Base-by-base conservation (phyloP, 306 rosid genomes). In the Herpetospermum pedunculosum region DNA sequence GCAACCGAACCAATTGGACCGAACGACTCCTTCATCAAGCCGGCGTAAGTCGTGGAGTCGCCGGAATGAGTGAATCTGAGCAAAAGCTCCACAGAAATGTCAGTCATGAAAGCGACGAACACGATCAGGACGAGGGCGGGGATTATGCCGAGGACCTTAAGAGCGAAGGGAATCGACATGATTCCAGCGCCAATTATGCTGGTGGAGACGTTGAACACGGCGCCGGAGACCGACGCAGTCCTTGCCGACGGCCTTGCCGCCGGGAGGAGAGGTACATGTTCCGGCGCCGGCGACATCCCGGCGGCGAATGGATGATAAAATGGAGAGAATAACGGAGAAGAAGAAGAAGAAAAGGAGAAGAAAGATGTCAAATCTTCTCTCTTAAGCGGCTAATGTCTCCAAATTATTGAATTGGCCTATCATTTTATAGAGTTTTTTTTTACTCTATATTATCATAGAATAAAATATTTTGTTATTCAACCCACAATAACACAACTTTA, bases 101-200 rank as follows among this genome's bases (percentile, higher is more conserved):
- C 97, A 0, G 87, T 87, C 16, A 94, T 53, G 32, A 86, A 57
- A 13, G 86, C 99, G 5, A 94, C 80, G 2, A 85, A 64, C 14
- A 85, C 78, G 59, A 94, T 87, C 50, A 88, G 81, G 32, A 70
- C 25, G 25, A 88, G 47, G 2, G 88, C 92, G 0, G 99, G 97
- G 72, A 91, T 53, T 12, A 89, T 86, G 4, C 99, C 99, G 2
- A 94, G 85, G 71, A 94, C 95, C 82, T 86, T 91, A 1, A 94
- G 77, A 18, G 94, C 87, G 9, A 92, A 92, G 75, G 99, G 99
- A 11, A 94, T 85, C 19, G 99, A 94, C 99, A 91, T 94, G 48
- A 94, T 94, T 38, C 99, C 97, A 4, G 95, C 95, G 9, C 99
- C 99, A 4, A 94, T 76, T 26, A 91, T 88, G 86, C 83, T 94